Conservation (phyloP, 345 rosid species). For the Excoecaria cochinchinensis region DNA sequence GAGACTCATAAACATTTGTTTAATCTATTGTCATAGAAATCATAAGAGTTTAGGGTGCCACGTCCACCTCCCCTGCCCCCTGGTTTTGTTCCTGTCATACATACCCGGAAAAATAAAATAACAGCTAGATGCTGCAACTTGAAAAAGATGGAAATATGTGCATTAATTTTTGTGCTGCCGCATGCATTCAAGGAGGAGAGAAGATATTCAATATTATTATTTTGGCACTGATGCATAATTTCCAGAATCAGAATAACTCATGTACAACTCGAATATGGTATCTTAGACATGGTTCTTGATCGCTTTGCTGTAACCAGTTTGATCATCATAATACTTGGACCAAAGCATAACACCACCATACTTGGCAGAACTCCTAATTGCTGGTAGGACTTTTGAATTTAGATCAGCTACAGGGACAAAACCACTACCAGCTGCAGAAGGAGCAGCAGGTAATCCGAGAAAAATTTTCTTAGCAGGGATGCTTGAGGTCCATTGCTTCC, state of each 20-base stretch:
- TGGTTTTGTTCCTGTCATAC: too few relatives aligned
- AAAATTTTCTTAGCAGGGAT: conserved; percentile 9
- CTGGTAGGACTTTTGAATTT: conserved; percentile 9
- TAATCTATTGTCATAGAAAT: too few relatives aligned
- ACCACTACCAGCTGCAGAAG: conserved; percentile 18
- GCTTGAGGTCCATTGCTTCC: conserved; percentile 13
- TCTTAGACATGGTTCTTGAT: conserved; percentile 15
- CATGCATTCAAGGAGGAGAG: neutral
- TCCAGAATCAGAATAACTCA: neutral
- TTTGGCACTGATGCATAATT: neutral
- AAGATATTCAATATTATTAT: neutral
- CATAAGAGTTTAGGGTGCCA: too few relatives aligned
- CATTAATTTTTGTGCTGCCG: neutral
- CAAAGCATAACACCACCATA: conserved; percentile 22
- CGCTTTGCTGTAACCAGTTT: conserved; percentile 14
- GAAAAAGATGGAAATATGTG: too few relatives aligned
- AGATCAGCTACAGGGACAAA: conserved; percentile 13
- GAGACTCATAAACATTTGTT: too few relatives aligned
- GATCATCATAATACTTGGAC: conserved; percentile 24
- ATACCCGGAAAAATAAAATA: too few relatives aligned
- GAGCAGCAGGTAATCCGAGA: conserved; percentile 11
- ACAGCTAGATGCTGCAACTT: too few relatives aligned
- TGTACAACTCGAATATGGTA: neutral
- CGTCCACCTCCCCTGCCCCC: too few relatives aligned
- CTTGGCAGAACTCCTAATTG: conserved; percentile 9